Evolutionary conservation across 352 stramenopile genomes (phyloP).

Genomic region (Blastocystis hominis): DNA sequence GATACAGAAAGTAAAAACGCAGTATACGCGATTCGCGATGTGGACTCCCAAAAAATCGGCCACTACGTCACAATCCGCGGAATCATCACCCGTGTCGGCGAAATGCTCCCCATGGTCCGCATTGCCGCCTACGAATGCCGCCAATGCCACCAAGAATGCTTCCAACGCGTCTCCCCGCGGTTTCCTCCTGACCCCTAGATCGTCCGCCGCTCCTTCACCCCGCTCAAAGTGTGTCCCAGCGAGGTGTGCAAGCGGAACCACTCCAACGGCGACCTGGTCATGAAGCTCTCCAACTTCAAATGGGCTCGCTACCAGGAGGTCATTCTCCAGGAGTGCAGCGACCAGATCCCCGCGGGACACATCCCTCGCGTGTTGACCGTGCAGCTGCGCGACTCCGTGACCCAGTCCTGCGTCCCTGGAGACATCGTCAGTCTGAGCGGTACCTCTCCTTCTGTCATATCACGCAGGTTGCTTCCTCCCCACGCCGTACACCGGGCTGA

Average conservation of each 20-base stretch:
- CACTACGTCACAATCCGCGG: slow-evolving; percentile 85
- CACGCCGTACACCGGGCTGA: slow-evolving; percentile 75
- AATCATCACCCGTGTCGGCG: slow-evolving; percentile 93
- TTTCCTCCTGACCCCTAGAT: slow-evolving; percentile 62
- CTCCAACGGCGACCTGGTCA: slow-evolving; percentile 71
- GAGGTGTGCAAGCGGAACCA: slow-evolving; percentile 75
- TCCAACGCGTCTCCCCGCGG: slow-evolving; percentile 74
- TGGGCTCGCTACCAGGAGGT: slow-evolving; percentile 98
- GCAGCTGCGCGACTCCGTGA: slow-evolving; percentile 77
- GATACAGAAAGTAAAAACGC: neutral
- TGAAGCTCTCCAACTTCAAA: slow-evolving; percentile 91
- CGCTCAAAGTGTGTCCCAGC: slow-evolving; percentile 78
- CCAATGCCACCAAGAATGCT: slow-evolving; percentile 86
- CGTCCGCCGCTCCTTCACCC: slow-evolving; percentile 82
- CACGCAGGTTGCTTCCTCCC: slow-evolving; percentile 47
- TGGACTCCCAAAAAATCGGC: slow-evolving; percentile 84
- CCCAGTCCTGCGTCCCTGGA: slow-evolving; percentile 80
- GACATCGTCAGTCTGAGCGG: slow-evolving; percentile 90
- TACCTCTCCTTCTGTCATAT: slow-evolving; percentile 66
- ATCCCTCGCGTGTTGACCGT: slow-evolving; percentile 84
- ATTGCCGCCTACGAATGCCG: slow-evolving; percentile 96
- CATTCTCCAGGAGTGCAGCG: slow-evolving; percentile 85
- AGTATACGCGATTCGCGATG: slow-evolving; percentile 71
- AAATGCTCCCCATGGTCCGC: slow-evolving; percentile 88
- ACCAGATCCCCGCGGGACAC: slow-evolving; percentile 91